A percentile compares a stretch with the other conserved stretches of the same genome.
These are phyloP conservation scores for Didymella segeticola DNA, from an alignment of 2,329 filamentous ascomycete species.

Conservation along the genomic window DNA sequence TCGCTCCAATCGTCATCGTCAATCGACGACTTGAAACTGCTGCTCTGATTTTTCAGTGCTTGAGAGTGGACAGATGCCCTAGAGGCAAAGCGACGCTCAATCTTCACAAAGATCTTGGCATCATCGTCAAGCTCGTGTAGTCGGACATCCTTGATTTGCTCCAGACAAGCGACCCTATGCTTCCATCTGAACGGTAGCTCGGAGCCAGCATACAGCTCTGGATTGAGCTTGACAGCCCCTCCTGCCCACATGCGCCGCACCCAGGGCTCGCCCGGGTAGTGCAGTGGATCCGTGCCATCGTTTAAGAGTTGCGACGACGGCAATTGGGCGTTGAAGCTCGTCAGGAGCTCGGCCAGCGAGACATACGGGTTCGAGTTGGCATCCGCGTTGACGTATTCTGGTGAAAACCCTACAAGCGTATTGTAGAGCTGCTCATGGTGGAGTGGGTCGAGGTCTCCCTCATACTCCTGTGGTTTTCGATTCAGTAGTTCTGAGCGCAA, in stretches of 20 bases:
- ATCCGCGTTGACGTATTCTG: not conserved
- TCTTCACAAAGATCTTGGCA: slow-evolving; percentile 64
- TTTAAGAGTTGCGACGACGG: slow-evolving; percentile 68
- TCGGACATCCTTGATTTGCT: slow-evolving; percentile 56
- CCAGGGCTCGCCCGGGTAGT: slow-evolving; percentile 76
- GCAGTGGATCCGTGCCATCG: slow-evolving; percentile 84
- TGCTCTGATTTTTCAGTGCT: too few species aligned
- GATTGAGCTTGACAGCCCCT: slow-evolving; percentile 67
- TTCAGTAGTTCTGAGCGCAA: slow-evolving; percentile 51
- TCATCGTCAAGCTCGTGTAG: slow-evolving; percentile 58
- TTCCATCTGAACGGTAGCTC: slow-evolving; percentile 17
- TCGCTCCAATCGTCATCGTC: slow-evolving; percentile 30
- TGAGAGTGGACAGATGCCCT: too few species aligned
- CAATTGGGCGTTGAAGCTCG: slow-evolving; percentile 82
- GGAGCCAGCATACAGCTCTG: slow-evolving; percentile 12
- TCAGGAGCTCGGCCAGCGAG: slow-evolving; percentile 72
- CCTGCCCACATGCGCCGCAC: slow-evolving; percentile 87
- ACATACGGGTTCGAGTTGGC: slow-evolving; percentile 6
- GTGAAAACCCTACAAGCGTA: slow-evolving; percentile 20
- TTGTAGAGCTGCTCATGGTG: slow-evolving; percentile 67
- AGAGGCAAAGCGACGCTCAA: slow-evolving; percentile 57
- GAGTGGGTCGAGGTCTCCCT: slow-evolving; percentile 65
- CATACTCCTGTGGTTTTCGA: slow-evolving; percentile 57
- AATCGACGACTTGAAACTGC: slow-evolving; percentile 13
- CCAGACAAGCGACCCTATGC: slow-evolving; percentile 41